These are phyloP conservation scores for Solanum corneliomulleri DNA, from an alignment of 257 asterid species.

Conservation along the genomic window DNA sequence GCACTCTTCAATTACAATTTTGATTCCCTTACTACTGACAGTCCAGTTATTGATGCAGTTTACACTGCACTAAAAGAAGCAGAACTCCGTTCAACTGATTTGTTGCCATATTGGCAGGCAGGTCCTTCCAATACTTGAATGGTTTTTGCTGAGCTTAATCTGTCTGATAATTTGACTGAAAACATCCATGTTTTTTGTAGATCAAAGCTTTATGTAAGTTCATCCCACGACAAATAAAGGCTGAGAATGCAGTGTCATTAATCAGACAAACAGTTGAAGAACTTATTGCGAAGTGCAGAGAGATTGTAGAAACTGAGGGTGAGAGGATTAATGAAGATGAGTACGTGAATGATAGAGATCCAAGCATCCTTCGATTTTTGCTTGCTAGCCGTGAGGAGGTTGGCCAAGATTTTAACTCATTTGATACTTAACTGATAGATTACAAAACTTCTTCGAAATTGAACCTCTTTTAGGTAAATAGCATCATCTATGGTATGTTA, in stretches of 20 bases:
- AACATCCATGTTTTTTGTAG: constrained; percentile 25
- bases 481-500: neutral
- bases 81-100: constrained; percentile 78
- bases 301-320: constrained; percentile 85
- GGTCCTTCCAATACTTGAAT: constrained; percentile 9
- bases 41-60: constrained; percentile 93
- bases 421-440: neutral
- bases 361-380: constrained; percentile 91
- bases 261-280: constrained; percentile 83
- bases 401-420: neutral
- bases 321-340: constrained; percentile 87
- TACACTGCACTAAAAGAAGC: constrained; percentile 94
- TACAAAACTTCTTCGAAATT: neutral
- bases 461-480: neutral
- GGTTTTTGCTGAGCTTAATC: neutral
- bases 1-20: constrained; percentile 83
- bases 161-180: neutral
- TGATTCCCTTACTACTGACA: constrained; percentile 74
- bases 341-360: constrained; percentile 76
- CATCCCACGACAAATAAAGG: constrained; percentile 83
- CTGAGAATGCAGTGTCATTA: constrained; percentile 67
- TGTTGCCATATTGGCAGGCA: constrained; percentile 97
- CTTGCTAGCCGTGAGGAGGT: constrained; percentile 99
- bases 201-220: constrained; percentile 63
- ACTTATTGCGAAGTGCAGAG: constrained; percentile 68